A percentile compares a stretch with the other conserved stretches of the same genome.
These are phyloP conservation scores for Pleurotus citrinopileatus DNA, from an alignment of 768 basidiomycete species.

Conservation along the genomic window DNA sequence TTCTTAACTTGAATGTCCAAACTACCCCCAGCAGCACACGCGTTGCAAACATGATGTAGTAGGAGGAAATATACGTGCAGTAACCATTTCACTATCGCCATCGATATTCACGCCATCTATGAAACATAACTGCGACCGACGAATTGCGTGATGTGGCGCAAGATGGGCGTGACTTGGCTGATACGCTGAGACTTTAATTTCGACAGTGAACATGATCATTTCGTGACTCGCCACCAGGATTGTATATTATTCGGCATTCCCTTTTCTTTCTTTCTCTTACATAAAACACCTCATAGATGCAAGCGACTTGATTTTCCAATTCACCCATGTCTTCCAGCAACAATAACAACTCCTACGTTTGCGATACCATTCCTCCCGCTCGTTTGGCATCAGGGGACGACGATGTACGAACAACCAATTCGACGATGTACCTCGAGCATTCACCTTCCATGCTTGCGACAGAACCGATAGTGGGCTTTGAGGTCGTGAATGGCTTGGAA, in stretches of 20 bases:
- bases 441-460: neutral
- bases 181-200: slow-evolving; percentile 2
- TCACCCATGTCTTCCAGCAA: slow-evolving; percentile 10
- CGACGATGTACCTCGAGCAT: neutral
- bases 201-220: slow-evolving; percentile 1
- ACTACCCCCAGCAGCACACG: neutral
- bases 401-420: slow-evolving; percentile 14
- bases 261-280: no score
- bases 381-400: slow-evolving; percentile 35
- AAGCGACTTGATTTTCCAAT: no score
- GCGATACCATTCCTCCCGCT: slow-evolving; percentile 71
- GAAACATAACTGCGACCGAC: neutral
- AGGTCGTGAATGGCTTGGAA: slow-evolving; percentile 18
- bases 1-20: slow-evolving; percentile 2
- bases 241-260: no score
- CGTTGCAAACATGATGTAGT: slow-evolving; percentile 11
- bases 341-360: slow-evolving; percentile 43
- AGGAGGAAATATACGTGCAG: slow-evolving; percentile 10
- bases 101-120: slow-evolving; percentile 1
- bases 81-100: neutral
- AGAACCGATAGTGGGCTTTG: slow-evolving; percentile 11
- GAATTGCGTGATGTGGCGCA: slow-evolving; percentile 46
- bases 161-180: slow-evolving; percentile 24
- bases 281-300: slow-evolving; percentile 9
- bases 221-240: slow-evolving; percentile 7